Evolutionary conservation across 441 rosid species (phyloP).

Genomic region (Caryocar brasiliense): DNA sequence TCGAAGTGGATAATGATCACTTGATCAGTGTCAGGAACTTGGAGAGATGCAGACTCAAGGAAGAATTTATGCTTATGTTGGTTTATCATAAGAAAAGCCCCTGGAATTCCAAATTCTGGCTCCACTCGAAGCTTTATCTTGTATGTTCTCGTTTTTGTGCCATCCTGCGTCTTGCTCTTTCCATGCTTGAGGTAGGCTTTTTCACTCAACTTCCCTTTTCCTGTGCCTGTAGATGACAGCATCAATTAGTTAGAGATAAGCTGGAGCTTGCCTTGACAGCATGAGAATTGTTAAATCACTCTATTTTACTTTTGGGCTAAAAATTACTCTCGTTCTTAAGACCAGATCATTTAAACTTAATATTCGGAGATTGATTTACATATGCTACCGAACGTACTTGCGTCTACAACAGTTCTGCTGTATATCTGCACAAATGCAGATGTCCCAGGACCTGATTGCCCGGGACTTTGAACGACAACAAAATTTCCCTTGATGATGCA

Average conservation of each 20-base stretch:
- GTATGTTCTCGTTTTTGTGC: slow-evolving; percentile 28
- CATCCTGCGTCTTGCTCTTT: slow-evolving; percentile 27
- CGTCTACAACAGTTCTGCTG: slow-evolving; percentile 34
- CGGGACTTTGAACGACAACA: slow-evolving; percentile 22
- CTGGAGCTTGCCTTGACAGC: neutral
- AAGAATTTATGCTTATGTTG: slow-evolving; percentile 42
- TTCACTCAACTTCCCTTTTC: slow-evolving; percentile 45
- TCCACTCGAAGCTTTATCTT: slow-evolving; percentile 28
- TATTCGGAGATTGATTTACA: neutral
- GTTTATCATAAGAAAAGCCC: slow-evolving; percentile 38
- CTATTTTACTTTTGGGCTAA: too few species aligned
- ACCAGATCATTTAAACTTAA: too few species aligned
- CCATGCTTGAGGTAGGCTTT: slow-evolving; percentile 34
- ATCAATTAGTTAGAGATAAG: slow-evolving; percentile 8
- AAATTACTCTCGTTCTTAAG: too few species aligned
- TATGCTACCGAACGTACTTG: slow-evolving; percentile 26
- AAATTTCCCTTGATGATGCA: slow-evolving; percentile 31
- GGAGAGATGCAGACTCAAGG: slow-evolving; percentile 39
- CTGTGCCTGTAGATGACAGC: slow-evolving; percentile 29
- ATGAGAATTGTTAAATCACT: too few species aligned
- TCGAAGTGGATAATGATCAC: slow-evolving; percentile 34
- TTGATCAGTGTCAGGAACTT: slow-evolving; percentile 15
- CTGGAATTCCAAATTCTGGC: slow-evolving; percentile 45
- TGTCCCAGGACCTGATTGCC: slow-evolving; percentile 42
- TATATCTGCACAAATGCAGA: slow-evolving; percentile 36